A percentile compares a stretch with the other conserved stretches of the same genome.
Conservation (phyloP, 2,329 filamentous ascomycete species). For the Mycosphaerella arachidis region DNA sequence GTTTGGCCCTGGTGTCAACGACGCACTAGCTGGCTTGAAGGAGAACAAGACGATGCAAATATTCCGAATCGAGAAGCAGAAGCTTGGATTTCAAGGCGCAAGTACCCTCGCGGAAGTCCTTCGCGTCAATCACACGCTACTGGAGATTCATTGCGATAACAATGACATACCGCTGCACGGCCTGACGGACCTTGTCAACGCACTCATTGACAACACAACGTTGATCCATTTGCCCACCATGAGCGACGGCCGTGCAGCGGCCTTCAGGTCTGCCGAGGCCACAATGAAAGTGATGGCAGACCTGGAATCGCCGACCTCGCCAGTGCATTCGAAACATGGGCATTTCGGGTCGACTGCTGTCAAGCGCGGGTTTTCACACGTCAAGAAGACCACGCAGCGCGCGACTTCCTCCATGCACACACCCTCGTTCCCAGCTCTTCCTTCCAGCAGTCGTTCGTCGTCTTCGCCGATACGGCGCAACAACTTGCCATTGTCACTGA, state of each 20-base stretch:
- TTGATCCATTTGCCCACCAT: slow-evolving; percentile 60
- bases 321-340: slow-evolving; percentile 16
- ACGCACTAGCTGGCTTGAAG: slow-evolving; percentile 60
- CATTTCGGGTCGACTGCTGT: slow-evolving; percentile 19
- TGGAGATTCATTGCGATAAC: slow-evolving; percentile 65
- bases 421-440: slow-evolving; percentile 30
- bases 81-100: slow-evolving; percentile 64
- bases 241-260: slow-evolving; percentile 56
- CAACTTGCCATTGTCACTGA: slow-evolving; percentile 25
- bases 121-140: slow-evolving; percentile 58
- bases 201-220: slow-evolving; percentile 61
- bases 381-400: slow-evolving; percentile 30
- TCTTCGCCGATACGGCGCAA: slow-evolving; percentile 10
- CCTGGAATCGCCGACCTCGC: slow-evolving; percentile 19
- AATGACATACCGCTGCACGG: slow-evolving; percentile 69
- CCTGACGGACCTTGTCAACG: slow-evolving; percentile 64
- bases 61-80: slow-evolving; percentile 63
- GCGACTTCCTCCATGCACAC: slow-evolving; percentile 24
- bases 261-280: slow-evolving; percentile 48
- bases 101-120: slow-evolving; percentile 66
- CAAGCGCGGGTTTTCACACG: slow-evolving; percentile 30
- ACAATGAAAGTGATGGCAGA: slow-evolving; percentile 33
- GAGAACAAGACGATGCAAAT: slow-evolving; percentile 59
- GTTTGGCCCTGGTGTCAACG: slow-evolving; percentile 64
- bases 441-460: slow-evolving; percentile 12